Conservation (phyloP, 2,329 filamentous ascomycete genomes). For the Fusarium aywerte region DNA sequence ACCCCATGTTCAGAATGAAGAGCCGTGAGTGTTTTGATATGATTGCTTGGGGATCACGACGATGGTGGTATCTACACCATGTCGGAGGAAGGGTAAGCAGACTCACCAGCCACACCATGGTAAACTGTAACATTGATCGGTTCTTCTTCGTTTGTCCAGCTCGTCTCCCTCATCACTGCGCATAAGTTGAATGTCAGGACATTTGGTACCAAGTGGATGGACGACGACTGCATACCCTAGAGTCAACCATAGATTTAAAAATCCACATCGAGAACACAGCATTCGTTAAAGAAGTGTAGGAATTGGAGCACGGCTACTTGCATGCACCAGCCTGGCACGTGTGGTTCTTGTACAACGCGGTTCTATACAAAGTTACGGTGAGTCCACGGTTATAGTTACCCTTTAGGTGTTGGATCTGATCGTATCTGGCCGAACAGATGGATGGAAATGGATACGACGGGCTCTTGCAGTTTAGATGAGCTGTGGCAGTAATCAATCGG, state of each 20-base stretch:
- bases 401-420: not conserved
- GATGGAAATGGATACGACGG: not conserved
- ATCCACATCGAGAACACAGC: not conserved
- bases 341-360: conserved; percentile 1
- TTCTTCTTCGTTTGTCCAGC: too few relatives aligned
- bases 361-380: not conserved
- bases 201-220: not conserved
- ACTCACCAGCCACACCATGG: not conserved
- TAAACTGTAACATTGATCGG: too few relatives aligned
- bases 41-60: too few relatives aligned
- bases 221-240: not conserved
- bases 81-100: too few relatives aligned
- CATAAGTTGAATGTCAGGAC: not conserved
- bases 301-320: conserved; percentile 8
- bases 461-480: not conserved
- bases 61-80: too few relatives aligned
- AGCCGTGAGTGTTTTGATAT: too few relatives aligned
- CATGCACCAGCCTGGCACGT: not conserved
- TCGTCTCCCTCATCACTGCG: not conserved
- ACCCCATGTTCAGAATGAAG: too few relatives aligned
- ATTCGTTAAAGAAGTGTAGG: not conserved
- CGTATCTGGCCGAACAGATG: not conserved
- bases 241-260: not conserved
- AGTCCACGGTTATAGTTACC: conserved; percentile 28
- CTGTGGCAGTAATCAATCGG: not conserved